A percentile compares a stretch with the other conserved stretches of the same genome.
Conservation (phyloP, 768 basidiomycete species). For the Phylloporus rhodoxanthus region DNA sequence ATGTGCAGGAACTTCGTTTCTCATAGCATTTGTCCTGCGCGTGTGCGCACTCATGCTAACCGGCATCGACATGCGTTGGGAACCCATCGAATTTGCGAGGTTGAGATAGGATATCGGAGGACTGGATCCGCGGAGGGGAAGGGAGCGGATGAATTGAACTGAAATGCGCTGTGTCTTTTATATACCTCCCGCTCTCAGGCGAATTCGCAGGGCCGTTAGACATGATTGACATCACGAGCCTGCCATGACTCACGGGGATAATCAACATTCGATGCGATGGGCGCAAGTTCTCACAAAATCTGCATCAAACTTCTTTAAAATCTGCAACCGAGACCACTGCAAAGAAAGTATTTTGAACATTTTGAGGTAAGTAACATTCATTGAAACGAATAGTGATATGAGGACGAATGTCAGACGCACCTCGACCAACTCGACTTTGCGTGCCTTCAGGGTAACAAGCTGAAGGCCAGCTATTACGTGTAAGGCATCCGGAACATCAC, state of each 20-base stretch:
- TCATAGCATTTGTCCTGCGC: not conserved
- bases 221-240: not conserved
- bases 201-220: no score
- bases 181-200: not conserved
- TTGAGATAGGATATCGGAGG: not conserved
- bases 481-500: not conserved
- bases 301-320: not conserved
- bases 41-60: no score
- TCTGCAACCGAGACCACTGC: not conserved
- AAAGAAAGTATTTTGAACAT: not conserved
- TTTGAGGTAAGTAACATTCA: not conserved
- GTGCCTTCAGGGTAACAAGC: not conserved
- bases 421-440: not conserved
- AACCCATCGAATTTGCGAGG: not conserved
- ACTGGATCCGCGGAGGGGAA: not conserved
- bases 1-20: not conserved
- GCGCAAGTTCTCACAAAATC: not conserved
- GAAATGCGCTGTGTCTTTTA: not conserved
- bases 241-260: not conserved
- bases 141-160: not conserved
- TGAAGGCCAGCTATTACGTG: not conserved
- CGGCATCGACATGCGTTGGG: accelerated
- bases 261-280: not conserved
- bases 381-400: not conserved
- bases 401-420: not conserved